Base-by-base conservation (phyloP, 1,284 basidiomycete genomes). In the Blastosporella zonata region DNA sequence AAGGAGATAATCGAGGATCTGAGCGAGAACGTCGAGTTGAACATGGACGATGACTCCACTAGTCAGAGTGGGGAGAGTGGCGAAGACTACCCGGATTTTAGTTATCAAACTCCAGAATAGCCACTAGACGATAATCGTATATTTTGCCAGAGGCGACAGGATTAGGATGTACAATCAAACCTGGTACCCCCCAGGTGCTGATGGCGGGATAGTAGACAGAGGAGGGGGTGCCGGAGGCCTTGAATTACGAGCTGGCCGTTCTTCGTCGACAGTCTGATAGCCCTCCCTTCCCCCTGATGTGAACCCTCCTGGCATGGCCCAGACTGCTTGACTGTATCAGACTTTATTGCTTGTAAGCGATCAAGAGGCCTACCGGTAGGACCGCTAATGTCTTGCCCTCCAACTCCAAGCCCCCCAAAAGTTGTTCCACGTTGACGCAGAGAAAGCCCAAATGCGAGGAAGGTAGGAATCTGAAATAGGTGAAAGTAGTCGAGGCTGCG, bases 301-400 rank as follows among this genome's bases (percentile, higher is more conserved):
- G 63, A 89, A 87, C 0, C 87, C 87, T 15, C 88, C 88, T 2
- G 88, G 89, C 88, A 91, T 91, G 17, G 87, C 81, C 88, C 88
- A 91, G 13, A 90, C 88, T 90, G 55, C 29, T 17, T 10, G 42
- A 5, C 35, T 47, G 10, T 46, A 46, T 25, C 43, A 38, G 23
- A 46, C 25, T 37, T 47, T 20, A 45, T 29, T 38, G 33, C 15
- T 18, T 13, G 18, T 10, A 21, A 41, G 15, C 18, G 15, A 20
- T 31, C n/a, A n/a, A n/a, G n/a, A n/a, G n/a, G 57, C 64, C 22
- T 57, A 82, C 87, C 81, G 28, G 87, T 88, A 18, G 86, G 77
- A 5, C 84, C 82, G 49, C 67, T 71, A 13, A 81, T 57, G 54
- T 84, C 82, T 37, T 70, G 65, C 2, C 76, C 73, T 31, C 78